Percentiles rank a stretch among this genome's conserved stretches.
Evolutionary conservation across 2,329 filamentous ascomycete species (phyloP).

Genomic region (Calycina herbarum): DNA sequence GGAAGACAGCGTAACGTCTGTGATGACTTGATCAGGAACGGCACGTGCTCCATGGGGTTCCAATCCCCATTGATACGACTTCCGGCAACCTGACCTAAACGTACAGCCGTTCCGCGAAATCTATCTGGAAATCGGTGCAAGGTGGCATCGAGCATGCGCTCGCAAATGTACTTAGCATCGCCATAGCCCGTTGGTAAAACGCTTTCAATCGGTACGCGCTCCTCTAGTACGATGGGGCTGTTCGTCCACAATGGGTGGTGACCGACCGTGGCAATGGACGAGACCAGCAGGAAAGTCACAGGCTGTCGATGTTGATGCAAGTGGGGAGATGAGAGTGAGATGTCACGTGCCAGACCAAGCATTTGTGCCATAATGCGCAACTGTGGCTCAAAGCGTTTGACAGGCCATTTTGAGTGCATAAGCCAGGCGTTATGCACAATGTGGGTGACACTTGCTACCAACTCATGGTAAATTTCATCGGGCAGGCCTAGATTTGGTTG

Average conservation of each 20-base stretch:
- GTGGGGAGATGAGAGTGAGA: too few species aligned
- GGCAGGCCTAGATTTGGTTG: constrained; percentile 46
- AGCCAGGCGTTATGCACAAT: constrained; percentile 54
- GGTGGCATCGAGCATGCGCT: constrained; percentile 50
- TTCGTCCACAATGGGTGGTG: constrained; percentile 28
- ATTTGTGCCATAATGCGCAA: constrained; percentile 49
- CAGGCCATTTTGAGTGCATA: constrained; percentile 45
- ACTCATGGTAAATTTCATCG: constrained; percentile 39
- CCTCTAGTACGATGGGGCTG: constrained; percentile 43
- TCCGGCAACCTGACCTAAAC: constrained; percentile 55
- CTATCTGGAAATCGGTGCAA: constrained; percentile 43
- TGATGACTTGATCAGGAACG: constrained; percentile 50
- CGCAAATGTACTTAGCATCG: constrained; percentile 54
- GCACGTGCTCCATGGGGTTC: constrained; percentile 54
- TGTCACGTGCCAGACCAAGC: constrained; percentile 43
- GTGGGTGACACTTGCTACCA: constrained; percentile 46
- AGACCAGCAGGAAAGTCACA: constrained; percentile 44
- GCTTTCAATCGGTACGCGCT: constrained; percentile 40
- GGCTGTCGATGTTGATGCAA: too few species aligned
- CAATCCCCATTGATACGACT: constrained; percentile 51
- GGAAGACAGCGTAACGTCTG: constrained; percentile 47
- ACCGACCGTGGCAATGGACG: constrained; percentile 44
- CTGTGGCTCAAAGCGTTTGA: constrained; percentile 45
- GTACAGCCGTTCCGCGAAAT: constrained; percentile 47
- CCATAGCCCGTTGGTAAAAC: constrained; percentile 50